Evolutionary conservation across 1,284 basidiomycete genomes (phyloP).

Genomic region (Sporisorium iseilematis-ciliati): DNA sequence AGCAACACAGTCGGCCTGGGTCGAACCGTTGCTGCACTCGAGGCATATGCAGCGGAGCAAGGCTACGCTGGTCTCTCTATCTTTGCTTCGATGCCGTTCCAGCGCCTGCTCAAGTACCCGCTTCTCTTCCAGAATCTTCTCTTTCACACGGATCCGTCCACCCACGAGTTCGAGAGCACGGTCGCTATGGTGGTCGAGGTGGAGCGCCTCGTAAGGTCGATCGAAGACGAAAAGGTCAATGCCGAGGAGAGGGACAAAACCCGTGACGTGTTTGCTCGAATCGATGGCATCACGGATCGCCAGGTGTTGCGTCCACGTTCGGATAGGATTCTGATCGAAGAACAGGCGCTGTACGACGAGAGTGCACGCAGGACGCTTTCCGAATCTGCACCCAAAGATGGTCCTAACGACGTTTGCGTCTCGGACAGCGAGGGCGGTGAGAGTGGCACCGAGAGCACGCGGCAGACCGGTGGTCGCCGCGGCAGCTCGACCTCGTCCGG

Average conservation of each 20-base stretch:
- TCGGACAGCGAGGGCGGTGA: conserved; percentile 45
- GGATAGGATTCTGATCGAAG: conserved; percentile 86
- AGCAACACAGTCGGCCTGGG: conserved; percentile 61
- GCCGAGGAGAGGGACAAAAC: conserved; percentile 95
- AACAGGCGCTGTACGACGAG: conserved; percentile 74
- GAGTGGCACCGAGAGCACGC: conserved; percentile 28
- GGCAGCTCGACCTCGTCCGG: conserved; percentile 30
- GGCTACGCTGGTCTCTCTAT: conserved; percentile 94
- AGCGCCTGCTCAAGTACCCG: conserved; percentile 94
- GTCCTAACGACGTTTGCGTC: conserved; percentile 1
- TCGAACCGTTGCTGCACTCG: conserved; percentile 73
- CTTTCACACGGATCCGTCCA: conserved; percentile 88
- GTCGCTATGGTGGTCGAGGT: conserved; percentile 96
- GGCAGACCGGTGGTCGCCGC: conserved; percentile 12
- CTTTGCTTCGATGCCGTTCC: conserved; percentile 95
- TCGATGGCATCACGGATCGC: conserved; percentile 79
- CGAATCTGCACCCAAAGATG: conserved; percentile 54
- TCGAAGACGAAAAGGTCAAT: conserved; percentile 96
- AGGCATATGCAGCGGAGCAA: conserved; percentile 82
- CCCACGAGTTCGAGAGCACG: conserved; percentile 95
- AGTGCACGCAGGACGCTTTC: conserved; percentile 61
- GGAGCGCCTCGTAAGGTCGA: conserved; percentile 91
- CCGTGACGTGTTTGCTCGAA: conserved; percentile 91
- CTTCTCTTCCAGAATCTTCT: conserved; percentile 92
- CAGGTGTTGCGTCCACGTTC: conserved; percentile 86